These are phyloP conservation scores for Daldinia sp. DNA, from an alignment of 2,329 filamentous ascomycete genomes.

Conservation along the genomic window DNA sequence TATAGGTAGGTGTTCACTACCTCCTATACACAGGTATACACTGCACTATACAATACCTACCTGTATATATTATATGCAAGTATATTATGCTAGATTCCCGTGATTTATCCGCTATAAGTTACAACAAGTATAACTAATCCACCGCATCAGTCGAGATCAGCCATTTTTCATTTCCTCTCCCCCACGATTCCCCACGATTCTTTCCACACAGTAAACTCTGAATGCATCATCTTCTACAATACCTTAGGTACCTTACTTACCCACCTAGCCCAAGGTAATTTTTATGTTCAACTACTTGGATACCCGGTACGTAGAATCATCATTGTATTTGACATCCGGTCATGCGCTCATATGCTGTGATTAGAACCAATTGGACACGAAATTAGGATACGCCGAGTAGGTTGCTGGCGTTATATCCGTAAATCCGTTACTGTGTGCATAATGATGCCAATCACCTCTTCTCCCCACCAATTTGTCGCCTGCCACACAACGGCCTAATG, in stretches of 20 bases:
- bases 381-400: slow-evolving; percentile 27
- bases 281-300: too few relatives aligned
- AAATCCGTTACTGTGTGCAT: slow-evolving; percentile 33
- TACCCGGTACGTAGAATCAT: not conserved
- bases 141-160: not conserved
- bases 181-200: slow-evolving; percentile 3
- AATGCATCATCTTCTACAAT: not conserved
- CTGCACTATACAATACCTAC: too few relatives aligned
- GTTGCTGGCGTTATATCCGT: slow-evolving; percentile 25
- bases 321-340: slow-evolving; percentile 8
- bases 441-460: slow-evolving; percentile 8
- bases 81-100: not conserved
- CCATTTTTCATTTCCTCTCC: not conserved
- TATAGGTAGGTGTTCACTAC: not conserved
- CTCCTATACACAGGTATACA: too few relatives aligned
- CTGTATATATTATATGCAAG: too few relatives aligned
- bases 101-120: not conserved
- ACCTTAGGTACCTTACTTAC: too few relatives aligned
- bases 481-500: slow-evolving; percentile 38
- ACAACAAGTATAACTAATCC: not conserved
- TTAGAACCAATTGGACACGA: slow-evolving; percentile 39
- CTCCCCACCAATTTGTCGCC: slow-evolving; percentile 25
- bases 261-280: not conserved
- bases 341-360: slow-evolving; percentile 28
- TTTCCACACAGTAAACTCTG: not conserved